phyloP scores from a whole-genome alignment of 106 monocot genomes.

The Acanthochlamys bracteata region DNA sequence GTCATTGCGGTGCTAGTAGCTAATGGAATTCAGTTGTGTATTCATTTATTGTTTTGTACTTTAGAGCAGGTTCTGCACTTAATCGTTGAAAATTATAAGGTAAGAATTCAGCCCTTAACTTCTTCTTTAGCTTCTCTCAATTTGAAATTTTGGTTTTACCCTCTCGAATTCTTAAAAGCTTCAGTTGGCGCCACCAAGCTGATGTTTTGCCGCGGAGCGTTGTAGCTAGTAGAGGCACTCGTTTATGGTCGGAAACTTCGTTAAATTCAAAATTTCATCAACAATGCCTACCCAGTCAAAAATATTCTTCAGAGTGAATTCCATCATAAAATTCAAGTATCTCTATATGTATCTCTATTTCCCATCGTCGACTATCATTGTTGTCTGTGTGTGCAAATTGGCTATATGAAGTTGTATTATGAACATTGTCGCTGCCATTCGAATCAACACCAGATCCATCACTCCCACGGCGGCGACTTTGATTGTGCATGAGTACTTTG shows the following conservation, averaged over 20 bases:
- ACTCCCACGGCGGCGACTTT: no score
- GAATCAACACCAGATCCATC: no score
- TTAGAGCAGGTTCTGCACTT: conserved; percentile 1
- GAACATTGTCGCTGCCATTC: no score
- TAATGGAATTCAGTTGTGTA: conserved; percentile 6
- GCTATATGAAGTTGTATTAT: no score
- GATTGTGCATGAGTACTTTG: no score
- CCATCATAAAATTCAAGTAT: conserved; percentile 1
- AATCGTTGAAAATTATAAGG: background rate
- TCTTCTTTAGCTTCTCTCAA: no score
- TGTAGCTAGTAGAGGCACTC: background rate
- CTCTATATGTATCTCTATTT: background rate
- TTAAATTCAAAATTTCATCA: conserved; percentile 7
- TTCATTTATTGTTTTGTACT: background rate
- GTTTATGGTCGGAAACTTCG: background rate
- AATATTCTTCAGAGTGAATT: conserved; percentile 5
- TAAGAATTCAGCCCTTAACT: no score
- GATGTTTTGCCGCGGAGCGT: background rate
- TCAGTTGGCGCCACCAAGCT: conserved; percentile 5
- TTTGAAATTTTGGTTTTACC: no score
- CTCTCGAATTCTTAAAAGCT: no score
- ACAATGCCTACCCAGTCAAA: conserved; percentile 13
- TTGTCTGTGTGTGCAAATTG: no score
- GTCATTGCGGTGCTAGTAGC: no score
- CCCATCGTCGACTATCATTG: no score